Percentiles rank a stretch among this genome's conserved stretches.
Evolutionary conservation across 2,329 filamentous ascomycete genomes (phyloP).

Genomic region (Phialophora macrospora): DNA sequence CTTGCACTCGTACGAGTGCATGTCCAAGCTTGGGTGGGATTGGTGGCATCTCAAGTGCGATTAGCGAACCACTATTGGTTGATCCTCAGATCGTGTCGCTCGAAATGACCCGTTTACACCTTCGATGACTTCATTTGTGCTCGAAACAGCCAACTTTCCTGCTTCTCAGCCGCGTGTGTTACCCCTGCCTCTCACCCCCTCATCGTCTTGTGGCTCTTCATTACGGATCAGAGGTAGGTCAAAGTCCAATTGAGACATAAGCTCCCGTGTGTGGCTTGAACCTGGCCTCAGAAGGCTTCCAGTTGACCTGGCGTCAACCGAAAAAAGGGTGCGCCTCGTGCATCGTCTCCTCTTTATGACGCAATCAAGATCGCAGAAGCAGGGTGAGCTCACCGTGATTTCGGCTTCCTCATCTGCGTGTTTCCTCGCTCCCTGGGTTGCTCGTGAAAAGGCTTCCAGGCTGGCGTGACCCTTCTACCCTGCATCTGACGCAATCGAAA

Average conservation of each 20-base stretch:
- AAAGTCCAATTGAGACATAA: conserved; percentile 4
- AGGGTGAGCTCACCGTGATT: conserved; percentile 7
- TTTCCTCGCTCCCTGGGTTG: background rate
- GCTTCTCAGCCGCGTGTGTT: background rate
- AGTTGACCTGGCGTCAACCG: background rate
- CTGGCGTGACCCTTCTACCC: background rate
- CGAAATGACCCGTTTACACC: conserved; percentile 1
- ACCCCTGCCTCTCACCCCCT: background rate
- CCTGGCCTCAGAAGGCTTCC: background rate
- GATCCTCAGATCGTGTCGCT: conserved; percentile 15
- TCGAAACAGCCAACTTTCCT: conserved; percentile 1
- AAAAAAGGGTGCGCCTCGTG: background rate
- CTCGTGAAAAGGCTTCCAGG: background rate
- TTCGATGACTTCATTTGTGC: conserved; percentile 21
- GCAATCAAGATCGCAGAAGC: background rate
- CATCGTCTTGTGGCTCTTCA: background rate
- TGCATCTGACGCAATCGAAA: conserved; percentile 1
- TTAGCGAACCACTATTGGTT: conserved; percentile 15
- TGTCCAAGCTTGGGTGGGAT: background rate
- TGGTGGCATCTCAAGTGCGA: conserved; percentile 1
- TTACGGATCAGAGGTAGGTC: background rate
- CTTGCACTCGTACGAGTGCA: no score
- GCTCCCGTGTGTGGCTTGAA: conserved; percentile 16
- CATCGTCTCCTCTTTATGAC: background rate
- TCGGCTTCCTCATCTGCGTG: conserved; percentile 5